These are phyloP conservation scores for Neoscytalidium dimidiatum DNA, from an alignment of 2,329 filamentous ascomycete genomes.

Conservation along the genomic window DNA sequence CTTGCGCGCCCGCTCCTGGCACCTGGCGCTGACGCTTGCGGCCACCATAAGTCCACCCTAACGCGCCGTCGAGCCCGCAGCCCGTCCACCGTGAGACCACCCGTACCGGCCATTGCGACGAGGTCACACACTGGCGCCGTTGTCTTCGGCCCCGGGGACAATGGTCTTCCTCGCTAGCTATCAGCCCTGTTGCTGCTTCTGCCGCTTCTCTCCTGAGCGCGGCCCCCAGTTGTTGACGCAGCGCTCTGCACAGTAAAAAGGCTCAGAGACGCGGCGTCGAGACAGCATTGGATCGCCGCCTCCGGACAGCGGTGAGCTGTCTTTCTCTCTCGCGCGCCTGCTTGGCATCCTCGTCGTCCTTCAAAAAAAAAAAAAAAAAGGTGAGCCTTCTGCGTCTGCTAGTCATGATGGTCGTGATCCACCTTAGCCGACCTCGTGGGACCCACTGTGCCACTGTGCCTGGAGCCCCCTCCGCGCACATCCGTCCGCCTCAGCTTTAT, in stretches of 20 bases:
- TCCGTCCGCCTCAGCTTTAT: conserved; percentile 8
- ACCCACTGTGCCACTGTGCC: conserved; percentile 11
- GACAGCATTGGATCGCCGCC: too few relatives aligned
- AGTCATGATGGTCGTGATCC: conserved; percentile 14
- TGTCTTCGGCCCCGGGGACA: background rate
- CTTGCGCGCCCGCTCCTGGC: background rate
- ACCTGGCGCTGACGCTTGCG: background rate
- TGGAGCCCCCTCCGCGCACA: conserved; percentile 16
- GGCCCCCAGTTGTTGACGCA: background rate
- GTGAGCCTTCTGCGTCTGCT: background rate
- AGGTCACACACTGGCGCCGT: conserved; percentile 7
- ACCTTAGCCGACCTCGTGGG: conserved; percentile 8
- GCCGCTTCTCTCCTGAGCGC: background rate
- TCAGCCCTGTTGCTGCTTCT: background rate
- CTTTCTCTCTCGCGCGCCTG: background rate
- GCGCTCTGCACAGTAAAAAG: background rate
- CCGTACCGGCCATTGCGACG: background rate
- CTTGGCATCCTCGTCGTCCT: background rate
- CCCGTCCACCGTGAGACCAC: background rate
- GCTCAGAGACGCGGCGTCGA: background rate
- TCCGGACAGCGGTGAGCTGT: background rate
- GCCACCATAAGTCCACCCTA: background rate
- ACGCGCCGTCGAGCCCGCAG: background rate
- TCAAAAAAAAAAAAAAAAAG: conserved; percentile 3
- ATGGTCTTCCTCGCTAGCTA: background rate